These are phyloP conservation scores for Ascochyta koolunga DNA, from an alignment of 2,329 filamentous ascomycete genomes.

Conservation along the genomic window DNA sequence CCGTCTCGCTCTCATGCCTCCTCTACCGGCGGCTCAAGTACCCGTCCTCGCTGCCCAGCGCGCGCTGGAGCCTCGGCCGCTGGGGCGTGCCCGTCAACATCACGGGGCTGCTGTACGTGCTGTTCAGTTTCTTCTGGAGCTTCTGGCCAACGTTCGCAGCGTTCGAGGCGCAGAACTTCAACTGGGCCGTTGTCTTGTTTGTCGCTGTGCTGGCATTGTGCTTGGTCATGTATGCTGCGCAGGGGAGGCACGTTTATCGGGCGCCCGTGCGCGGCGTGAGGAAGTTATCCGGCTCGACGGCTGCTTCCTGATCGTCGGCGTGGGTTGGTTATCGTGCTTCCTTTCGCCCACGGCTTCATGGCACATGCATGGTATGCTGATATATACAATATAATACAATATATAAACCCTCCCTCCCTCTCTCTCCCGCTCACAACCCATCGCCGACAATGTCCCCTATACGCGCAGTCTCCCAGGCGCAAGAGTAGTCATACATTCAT, in stretches of 20 bases:
- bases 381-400: too few species aligned
- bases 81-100: constrained; percentile 45
- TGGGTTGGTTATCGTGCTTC: too few species aligned
- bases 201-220: constrained; percentile 3
- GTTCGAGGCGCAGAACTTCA: constrained; percentile 21
- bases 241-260: constrained; percentile 14
- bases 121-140: constrained; percentile 47
- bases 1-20: constrained; percentile 33
- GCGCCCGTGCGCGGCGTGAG: constrained; percentile 16
- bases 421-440: too few species aligned
- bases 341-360: too few species aligned
- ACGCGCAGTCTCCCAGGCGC: too few species aligned
- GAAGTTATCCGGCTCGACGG: too few species aligned
- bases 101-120: constrained; percentile 40
- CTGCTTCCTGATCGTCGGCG: too few species aligned
- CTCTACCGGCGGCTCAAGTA: constrained; percentile 21
- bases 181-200: constrained; percentile 25
- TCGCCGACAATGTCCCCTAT: too few species aligned
- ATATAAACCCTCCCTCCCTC: too few species aligned
- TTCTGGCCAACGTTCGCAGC: constrained; percentile 40
- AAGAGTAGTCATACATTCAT: too few species aligned
- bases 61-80: constrained; percentile 46
- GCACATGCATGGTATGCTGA: too few species aligned
- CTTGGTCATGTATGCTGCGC: constrained; percentile 17
- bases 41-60: constrained; percentile 22